Evolutionary conservation across 495 filamentous ascomycete species (phyloP).

Genomic region (Entonaema liquescens): DNA sequence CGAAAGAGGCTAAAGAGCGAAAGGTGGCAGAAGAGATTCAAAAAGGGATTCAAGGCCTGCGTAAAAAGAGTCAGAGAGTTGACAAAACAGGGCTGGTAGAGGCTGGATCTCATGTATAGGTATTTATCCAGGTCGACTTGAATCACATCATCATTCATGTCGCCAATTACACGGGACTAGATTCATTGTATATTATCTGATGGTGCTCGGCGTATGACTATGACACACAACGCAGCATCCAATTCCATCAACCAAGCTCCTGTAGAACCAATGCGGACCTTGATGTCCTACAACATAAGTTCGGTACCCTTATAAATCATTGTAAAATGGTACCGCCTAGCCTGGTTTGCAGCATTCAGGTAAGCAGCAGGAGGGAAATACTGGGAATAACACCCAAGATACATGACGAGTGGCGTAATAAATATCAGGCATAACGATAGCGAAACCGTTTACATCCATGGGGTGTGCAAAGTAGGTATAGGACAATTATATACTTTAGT

Average conservation of each 20-base stretch:
- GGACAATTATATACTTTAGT: too few relatives aligned
- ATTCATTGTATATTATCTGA: constrained; percentile 23
- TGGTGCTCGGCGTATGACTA: not conserved
- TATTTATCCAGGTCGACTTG: constrained; percentile 2
- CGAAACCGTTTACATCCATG: too few relatives aligned
- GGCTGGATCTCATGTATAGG: constrained; percentile 22
- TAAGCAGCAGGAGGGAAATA: too few relatives aligned
- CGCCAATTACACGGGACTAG: constrained; percentile 22
- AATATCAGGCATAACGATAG: too few relatives aligned
- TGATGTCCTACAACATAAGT: too few relatives aligned
- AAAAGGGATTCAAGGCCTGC: constrained; percentile 67
- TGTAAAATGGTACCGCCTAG: too few relatives aligned
- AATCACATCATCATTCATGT: not conserved
- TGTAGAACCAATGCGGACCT: not conserved
- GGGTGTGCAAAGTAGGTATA: too few relatives aligned
- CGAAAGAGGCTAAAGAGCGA: constrained; percentile 73
- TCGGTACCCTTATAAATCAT: too few relatives aligned
- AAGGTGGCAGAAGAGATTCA: constrained; percentile 73
- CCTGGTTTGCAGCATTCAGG: too few relatives aligned
- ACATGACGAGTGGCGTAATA: too few relatives aligned
- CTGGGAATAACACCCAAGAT: too few relatives aligned
- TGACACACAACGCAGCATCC: not conserved
- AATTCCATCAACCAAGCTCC: not conserved
- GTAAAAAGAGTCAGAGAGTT: constrained; percentile 69
- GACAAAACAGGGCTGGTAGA: constrained; percentile 76